These are phyloP conservation scores for Boletus edulis DNA, from an alignment of 768 basidiomycete species.

Conservation along the genomic window DNA sequence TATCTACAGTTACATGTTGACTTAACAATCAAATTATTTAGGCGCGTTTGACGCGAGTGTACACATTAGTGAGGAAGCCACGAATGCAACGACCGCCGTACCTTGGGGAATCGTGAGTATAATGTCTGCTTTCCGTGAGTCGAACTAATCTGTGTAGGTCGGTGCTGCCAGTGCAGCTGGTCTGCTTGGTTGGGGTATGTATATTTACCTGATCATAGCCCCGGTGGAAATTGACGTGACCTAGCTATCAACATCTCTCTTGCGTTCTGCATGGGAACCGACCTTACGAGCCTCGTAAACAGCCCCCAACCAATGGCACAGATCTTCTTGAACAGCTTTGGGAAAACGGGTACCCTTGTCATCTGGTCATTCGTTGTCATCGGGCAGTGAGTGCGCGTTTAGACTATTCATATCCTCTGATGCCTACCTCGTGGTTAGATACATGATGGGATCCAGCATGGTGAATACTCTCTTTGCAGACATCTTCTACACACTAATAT, in stretches of 20 bases:
- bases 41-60: slow-evolving; percentile 48
- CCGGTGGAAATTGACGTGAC: background rate
- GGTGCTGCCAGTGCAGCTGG: slow-evolving; percentile 43
- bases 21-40: slow-evolving; percentile 42
- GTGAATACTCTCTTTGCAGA: slow-evolving; percentile 16
- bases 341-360: slow-evolving; percentile 41
- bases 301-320: slow-evolving; percentile 49
- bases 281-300: slow-evolving; percentile 40
- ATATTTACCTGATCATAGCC: slow-evolving; percentile 20
- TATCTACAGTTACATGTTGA: slow-evolving; percentile 30
- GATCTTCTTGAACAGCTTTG: slow-evolving; percentile 42
- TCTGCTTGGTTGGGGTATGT: slow-evolving; percentile 46
- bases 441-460: slow-evolving; percentile 52
- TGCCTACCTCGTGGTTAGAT: slow-evolving; percentile 22
- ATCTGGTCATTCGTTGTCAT: slow-evolving; percentile 56
- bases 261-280: slow-evolving; percentile 57
- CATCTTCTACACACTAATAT: background rate
- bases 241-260: slow-evolving; percentile 51
- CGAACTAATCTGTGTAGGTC: slow-evolving; percentile 17
- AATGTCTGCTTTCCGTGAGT: background rate
- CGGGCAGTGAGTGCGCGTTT: slow-evolving; percentile 35
- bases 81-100: slow-evolving; percentile 53
- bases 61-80: slow-evolving; percentile 54
- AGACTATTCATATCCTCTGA: background rate
- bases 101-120: slow-evolving; percentile 53